Evolutionary conservation across 2,329 filamentous ascomycete species (phyloP).

Genomic region (Pseudogymnoascus sp.): DNA sequence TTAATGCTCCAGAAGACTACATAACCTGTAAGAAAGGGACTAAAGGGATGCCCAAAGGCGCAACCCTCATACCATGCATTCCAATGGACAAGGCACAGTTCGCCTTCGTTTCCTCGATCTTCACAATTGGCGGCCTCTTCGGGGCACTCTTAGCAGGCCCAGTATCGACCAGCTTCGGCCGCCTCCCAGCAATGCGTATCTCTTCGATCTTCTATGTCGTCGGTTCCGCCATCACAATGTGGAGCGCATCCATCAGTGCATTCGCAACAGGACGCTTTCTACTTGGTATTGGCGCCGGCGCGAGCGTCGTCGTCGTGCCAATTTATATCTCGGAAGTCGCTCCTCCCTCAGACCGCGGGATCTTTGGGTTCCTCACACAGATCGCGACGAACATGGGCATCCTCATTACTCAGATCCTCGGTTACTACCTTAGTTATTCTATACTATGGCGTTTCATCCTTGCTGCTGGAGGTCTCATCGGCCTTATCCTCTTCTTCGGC

Average conservation of each 20-base stretch:
- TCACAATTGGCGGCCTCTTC: conserved; percentile 79
- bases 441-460: conserved; percentile 80
- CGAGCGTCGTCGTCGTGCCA: conserved; percentile 85
- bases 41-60: conserved; percentile 30
- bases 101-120: conserved; percentile 82
- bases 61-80: conserved; percentile 57
- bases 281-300: conserved; percentile 78
- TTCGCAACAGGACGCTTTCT: conserved; percentile 71
- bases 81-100: conserved; percentile 78
- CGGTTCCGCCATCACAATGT: conserved; percentile 69
- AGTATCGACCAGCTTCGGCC: conserved; percentile 68
- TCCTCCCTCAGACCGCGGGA: conserved; percentile 64
- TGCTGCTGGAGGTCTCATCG: conserved; percentile 63
- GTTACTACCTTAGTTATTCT: conserved; percentile 78
- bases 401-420: conserved; percentile 71
- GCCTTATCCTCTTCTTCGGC: conserved; percentile 58
- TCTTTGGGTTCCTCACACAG: conserved; percentile 82
- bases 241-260: conserved; percentile 59
- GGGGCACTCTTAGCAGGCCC: conserved; percentile 78
- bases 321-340: conserved; percentile 92
- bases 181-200: conserved; percentile 68
- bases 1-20: conserved; percentile 91
- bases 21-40: conserved; percentile 72
- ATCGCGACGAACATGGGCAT: conserved; percentile 93
- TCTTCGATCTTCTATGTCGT: conserved; percentile 70